phyloP scores from a whole-genome alignment of 305 asterid species.

The Caryopteris hybrid region DNA sequence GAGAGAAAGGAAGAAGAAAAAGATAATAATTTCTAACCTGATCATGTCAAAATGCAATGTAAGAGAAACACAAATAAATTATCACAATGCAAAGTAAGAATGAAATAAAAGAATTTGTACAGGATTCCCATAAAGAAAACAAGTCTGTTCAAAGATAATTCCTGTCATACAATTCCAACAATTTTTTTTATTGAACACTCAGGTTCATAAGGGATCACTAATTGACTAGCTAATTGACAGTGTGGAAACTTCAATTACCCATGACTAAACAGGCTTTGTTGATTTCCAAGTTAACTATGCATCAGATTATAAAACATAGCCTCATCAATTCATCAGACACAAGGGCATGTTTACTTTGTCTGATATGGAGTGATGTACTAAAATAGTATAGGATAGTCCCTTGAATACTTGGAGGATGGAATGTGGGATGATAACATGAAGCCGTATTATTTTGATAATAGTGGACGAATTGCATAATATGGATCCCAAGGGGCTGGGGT shows the following conservation, averaged over 20 bases:
- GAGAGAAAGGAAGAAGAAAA: slow-evolving; percentile 45
- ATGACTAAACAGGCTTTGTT: neutral
- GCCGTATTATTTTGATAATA: too few species aligned
- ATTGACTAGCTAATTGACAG: neutral
- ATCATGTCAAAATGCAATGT: slow-evolving; percentile 1
- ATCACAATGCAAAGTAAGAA: neutral
- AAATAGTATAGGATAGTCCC: too few species aligned
- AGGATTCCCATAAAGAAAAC: neutral
- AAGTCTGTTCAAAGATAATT: neutral
- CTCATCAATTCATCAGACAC: slow-evolving; percentile 6
- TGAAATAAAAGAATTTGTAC: neutral
- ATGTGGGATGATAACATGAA: too few species aligned
- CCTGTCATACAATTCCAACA: neutral
- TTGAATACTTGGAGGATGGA: too few species aligned
- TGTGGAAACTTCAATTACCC: neutral
- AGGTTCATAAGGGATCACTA: neutral
- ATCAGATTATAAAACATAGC: neutral
- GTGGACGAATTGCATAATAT: too few species aligned
- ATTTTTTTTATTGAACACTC: neutral
- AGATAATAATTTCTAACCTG: slow-evolving; percentile 17
- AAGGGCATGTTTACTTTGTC: too few species aligned
- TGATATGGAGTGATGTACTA: too few species aligned
- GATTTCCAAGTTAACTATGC: neutral
- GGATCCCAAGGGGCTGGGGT: too few species aligned
- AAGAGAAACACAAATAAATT: slow-evolving; percentile 2